Evolutionary conservation across 345 rosid species (phyloP), one percentile per base, ranked within the genome.

Genomic region (Eucalyptus tenuipes): DNA sequence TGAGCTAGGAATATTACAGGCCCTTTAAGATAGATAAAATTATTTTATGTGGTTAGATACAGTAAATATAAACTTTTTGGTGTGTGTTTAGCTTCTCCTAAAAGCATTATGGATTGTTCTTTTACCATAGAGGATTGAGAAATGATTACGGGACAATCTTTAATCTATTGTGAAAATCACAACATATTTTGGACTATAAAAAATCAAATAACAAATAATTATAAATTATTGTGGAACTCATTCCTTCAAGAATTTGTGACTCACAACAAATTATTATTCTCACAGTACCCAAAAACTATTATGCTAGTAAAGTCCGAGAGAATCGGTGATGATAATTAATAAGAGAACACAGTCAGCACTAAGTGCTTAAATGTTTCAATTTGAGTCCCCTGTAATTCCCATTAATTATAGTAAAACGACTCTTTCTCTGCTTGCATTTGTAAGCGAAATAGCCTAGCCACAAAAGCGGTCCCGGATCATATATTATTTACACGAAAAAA

Each of bases 281-380:
- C 7, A 49, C 3, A 49, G 2, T 49, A 49, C 20, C 5, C 7
- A 49, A 49, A 49, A 5, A 49, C 3, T 0, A 0, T 49, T 16
- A 49, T 49, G 53, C 20, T 49, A 49, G 18, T 6, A 49, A 49
- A 49, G 8, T 2, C 8, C 1, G 3, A 49, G 3, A 49, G 53
- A 49, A 16, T 49, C 20, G 17, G 8, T 49, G 7, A 49, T 49
- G 53, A 49, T 1, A 49, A 49, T 49, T 49, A 49, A 49, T 16
- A 49, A 49, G n/a, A 57, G n/a, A 57, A 57, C n/a, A 57, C 3
- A 57, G 1, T 57, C 14, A 27, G 3, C 8, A 9, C 17, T 61
- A 61, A 61, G 71, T 61, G 33, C 37, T 13, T 61, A n/a, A 61
- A 29, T 61, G 10, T 61, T 29, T 13, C n/a, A 31, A 61, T 61